Conservation (phyloP, 192 early-diverging fungal species). For the Coemansia guatemalensis region DNA sequence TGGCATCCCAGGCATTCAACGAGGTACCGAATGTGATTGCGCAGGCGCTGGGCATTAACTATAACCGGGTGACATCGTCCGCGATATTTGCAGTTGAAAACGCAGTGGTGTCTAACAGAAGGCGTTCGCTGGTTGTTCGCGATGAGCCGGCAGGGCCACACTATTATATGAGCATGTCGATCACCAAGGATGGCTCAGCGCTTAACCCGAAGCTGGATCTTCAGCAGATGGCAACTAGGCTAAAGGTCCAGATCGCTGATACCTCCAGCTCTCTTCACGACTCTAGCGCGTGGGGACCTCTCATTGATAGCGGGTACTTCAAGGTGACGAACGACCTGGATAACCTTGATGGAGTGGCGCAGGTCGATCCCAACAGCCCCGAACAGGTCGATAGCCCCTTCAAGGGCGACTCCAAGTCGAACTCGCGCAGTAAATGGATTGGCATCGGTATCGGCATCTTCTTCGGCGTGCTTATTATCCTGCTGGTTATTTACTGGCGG, state of each 20-base stretch:
- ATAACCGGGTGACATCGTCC: slow-evolving; percentile 36
- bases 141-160: slow-evolving; percentile 16
- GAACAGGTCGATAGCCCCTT: slow-evolving; percentile 48
- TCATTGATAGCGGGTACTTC: slow-evolving; percentile 36
- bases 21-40: slow-evolving; percentile 36
- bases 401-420: slow-evolving; percentile 29
- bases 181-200: slow-evolving; percentile 33
- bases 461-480: slow-evolving; percentile 26
- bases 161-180: slow-evolving; percentile 48
- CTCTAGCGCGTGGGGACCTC: slow-evolving; percentile 30
- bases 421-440: slow-evolving; percentile 52
- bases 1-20: slow-evolving; percentile 49
- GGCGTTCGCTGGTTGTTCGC: slow-evolving; percentile 16
- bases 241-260: slow-evolving; percentile 37
- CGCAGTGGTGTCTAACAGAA: slow-evolving; percentile 13
- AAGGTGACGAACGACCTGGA: slow-evolving; percentile 34
- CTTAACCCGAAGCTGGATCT: slow-evolving; percentile 46
- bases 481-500: slow-evolving; percentile 31
- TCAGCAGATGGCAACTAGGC: slow-evolving; percentile 34
- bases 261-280: slow-evolving; percentile 33
- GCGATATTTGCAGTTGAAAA: slow-evolving; percentile 36
- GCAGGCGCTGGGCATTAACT: slow-evolving; percentile 33
- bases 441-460: slow-evolving; percentile 42
- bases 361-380: slow-evolving; percentile 40
- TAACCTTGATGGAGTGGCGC: slow-evolving; percentile 38